Evolutionary conservation across 306 rosid genomes (phyloP).

Genomic region (Rosa lucieae): DNA sequence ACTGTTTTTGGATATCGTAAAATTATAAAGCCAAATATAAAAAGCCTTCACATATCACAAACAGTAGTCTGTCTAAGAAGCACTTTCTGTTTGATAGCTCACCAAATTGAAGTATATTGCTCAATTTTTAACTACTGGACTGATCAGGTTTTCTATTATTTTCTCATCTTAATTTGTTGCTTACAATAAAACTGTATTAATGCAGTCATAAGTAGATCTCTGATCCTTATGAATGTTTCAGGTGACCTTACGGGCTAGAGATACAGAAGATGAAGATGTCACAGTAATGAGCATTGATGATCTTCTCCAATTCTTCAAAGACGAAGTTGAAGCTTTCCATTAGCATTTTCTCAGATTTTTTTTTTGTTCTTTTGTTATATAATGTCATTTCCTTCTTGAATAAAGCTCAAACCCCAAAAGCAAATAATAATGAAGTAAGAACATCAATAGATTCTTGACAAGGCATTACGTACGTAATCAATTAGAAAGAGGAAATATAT

Average conservation of each 20-base stretch:
- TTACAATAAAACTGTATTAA: not conserved
- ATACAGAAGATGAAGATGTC: slow-evolving; percentile 54
- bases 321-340: slow-evolving; percentile 59
- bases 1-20: not conserved
- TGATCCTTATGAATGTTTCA: slow-evolving; percentile 42
- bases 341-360: slow-evolving; percentile 27
- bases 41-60: no score
- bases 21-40: not conserved
- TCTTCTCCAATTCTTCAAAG: slow-evolving; percentile 61
- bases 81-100: not conserved
- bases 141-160: slow-evolving; percentile 61
- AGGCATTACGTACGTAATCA: no score
- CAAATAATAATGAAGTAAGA: no score
- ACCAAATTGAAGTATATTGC: not conserved
- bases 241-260: slow-evolving; percentile 93
- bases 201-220: slow-evolving; percentile 19
- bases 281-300: slow-evolving; percentile 56
- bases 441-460: no score
- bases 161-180: not conserved
- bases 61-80: not conserved
- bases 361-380: no score
- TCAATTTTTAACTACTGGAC: no score
- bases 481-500: no score
- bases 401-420: no score
- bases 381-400: no score